Conservation (phyloP, 371 early-diverging fungal species). For the Batkoa obscura region DNA sequence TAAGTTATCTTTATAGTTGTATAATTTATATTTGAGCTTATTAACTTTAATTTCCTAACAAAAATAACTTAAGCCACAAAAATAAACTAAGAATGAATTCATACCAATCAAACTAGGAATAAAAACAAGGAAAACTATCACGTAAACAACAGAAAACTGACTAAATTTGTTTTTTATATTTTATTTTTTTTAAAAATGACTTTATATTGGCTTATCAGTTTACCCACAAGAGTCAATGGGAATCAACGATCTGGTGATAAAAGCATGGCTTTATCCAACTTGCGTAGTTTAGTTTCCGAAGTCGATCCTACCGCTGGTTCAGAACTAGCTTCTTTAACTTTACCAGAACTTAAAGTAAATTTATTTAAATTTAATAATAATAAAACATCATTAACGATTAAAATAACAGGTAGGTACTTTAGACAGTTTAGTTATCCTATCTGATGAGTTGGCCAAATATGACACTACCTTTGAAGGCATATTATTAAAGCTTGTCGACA, state of each 20-base stretch:
- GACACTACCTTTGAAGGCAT: conserved; percentile 59
- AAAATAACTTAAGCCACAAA: too few species aligned
- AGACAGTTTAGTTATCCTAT: conserved; percentile 70
- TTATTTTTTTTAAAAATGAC: conserved; percentile 2
- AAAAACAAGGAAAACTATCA: too few species aligned
- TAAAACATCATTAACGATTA: neutral
- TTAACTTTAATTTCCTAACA: too few species aligned
- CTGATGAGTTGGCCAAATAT: conserved; percentile 77
- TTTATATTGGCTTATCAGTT: conserved; percentile 3
- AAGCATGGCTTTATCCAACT: neutral
- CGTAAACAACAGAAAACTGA: too few species aligned
- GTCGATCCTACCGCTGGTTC: neutral
- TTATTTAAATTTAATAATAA: neutral
- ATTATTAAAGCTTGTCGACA: conserved; percentile 61
- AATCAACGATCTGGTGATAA: neutral
- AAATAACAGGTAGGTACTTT: conserved; percentile 69
- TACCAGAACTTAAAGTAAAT: conserved; percentile 6
- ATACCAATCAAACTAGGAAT: too few species aligned
- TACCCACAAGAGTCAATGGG: neutral
- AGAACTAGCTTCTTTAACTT: neutral
- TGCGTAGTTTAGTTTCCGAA: neutral
- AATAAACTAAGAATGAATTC: too few species aligned
- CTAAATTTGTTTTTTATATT: too few species aligned
- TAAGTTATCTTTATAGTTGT: too few species aligned
- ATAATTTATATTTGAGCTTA: too few species aligned